These are phyloP conservation scores for Cyclospora cayetanensis DNA, from an alignment of 169 alveolate species.

Conservation along the genomic window DNA sequence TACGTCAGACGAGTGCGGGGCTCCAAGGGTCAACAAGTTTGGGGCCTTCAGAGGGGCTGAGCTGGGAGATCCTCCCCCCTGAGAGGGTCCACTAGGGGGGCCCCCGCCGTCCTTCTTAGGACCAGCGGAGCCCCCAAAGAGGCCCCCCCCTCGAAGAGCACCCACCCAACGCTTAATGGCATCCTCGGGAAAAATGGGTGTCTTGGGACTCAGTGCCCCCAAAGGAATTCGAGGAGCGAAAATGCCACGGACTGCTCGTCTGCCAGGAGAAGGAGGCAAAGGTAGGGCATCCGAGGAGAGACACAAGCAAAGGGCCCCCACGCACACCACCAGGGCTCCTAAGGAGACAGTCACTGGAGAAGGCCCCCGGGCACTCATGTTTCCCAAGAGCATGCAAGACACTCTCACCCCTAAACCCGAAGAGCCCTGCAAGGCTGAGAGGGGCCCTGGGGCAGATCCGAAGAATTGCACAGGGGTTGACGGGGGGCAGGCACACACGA, in stretches of 20 bases:
- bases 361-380: neutral
- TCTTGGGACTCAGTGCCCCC: neutral
- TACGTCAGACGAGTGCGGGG: conserved; percentile 84
- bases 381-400: neutral
- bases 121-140: neutral
- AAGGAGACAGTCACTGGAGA: neutral
- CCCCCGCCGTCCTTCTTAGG: too few species aligned
- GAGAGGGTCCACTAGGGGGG: neutral
- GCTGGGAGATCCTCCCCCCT: neutral
- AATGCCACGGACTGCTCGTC: neutral
- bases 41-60: neutral
- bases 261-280: neutral
- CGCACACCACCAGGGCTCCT: neutral
- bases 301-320: neutral
- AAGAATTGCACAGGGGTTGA: neutral
- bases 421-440: neutral
- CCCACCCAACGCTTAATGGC: neutral
- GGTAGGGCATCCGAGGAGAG: neutral
- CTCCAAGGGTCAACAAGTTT: neutral
- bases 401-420: conserved; percentile 29
- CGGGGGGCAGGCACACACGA: neutral
- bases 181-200: neutral
- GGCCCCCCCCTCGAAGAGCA: neutral
- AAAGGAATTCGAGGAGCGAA: neutral
- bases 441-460: neutral